A percentile compares a stretch with the other conserved stretches of the same genome.
These are phyloP conservation scores for Endogone sp. DNA, from an alignment of 192 early-diverging fungal species.

Conservation along the genomic window DNA sequence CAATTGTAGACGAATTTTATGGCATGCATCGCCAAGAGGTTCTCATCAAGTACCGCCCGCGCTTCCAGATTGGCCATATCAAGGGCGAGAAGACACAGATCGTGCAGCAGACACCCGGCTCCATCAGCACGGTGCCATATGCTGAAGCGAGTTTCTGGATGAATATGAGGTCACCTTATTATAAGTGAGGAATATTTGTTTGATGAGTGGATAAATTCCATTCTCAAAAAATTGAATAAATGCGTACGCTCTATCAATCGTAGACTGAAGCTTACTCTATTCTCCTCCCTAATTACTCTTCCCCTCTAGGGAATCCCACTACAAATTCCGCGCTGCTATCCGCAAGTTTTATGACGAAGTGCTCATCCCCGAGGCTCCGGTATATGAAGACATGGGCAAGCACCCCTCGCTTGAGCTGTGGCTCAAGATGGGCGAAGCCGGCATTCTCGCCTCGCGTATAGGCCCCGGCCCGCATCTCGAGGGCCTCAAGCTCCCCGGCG, in stretches of 20 bases:
- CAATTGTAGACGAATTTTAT: constrained; percentile 27
- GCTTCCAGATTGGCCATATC: constrained; percentile 62
- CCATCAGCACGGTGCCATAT: constrained; percentile 59
- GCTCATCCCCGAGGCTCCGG: constrained; percentile 61
- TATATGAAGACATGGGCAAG: constrained; percentile 72
- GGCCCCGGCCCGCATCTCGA: constrained; percentile 44
- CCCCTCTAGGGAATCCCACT: constrained; percentile 76
- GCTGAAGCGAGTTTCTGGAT: constrained; percentile 68
- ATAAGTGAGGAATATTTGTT: constrained; percentile 20
- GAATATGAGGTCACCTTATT: constrained; percentile 29
- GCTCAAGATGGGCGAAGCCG: constrained; percentile 61
- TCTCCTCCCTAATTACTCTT: constrained; percentile 60
- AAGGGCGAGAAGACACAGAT: constrained; percentile 35
- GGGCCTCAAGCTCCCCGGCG: constrained; percentile 37
- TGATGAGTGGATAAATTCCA: no score
- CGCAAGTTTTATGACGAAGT: constrained; percentile 70
- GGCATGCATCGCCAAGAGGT: constrained; percentile 43
- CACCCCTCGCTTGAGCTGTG: constrained; percentile 65
- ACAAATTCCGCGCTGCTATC: constrained; percentile 52
- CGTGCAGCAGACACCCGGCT: constrained; percentile 53
- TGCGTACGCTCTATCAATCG: background rate
- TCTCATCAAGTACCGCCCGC: constrained; percentile 63
- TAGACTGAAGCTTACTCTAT: background rate
- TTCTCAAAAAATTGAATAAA: constrained; percentile 2
- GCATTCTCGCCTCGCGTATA: constrained; percentile 61